phyloP scores from a whole-genome alignment of 2,329 filamentous ascomycete genomes.

The Aspergillus fumigatiaffinis region DNA sequence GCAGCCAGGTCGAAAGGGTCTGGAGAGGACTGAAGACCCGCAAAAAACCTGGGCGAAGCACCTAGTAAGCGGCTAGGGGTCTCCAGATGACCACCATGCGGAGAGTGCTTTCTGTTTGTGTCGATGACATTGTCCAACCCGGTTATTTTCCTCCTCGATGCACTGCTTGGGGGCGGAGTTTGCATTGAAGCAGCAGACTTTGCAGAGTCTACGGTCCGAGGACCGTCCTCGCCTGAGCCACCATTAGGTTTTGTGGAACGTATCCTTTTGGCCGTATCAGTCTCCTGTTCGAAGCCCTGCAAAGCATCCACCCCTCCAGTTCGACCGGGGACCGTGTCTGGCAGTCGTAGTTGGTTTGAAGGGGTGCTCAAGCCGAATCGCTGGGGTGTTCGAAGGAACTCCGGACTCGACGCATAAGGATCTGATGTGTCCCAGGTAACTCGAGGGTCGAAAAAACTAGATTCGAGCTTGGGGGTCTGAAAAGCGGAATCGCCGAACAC shows the following conservation, averaged over 20 bases:
- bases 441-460: constrained; percentile 44
- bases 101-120: constrained; percentile 18
- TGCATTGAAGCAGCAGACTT: constrained; percentile 52
- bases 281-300: constrained; percentile 24
- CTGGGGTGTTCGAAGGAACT: constrained; percentile 42
- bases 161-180: constrained; percentile 59
- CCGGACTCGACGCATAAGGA: constrained; percentile 45
- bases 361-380: constrained; percentile 35
- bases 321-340: constrained; percentile 10
- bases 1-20: constrained; percentile 53
- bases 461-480: constrained; percentile 45
- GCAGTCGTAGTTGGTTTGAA: constrained; percentile 21
- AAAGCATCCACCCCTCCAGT: constrained; percentile 12
- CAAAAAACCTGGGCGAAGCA: constrained; percentile 47
- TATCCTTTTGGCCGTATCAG: constrained; percentile 32
- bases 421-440: constrained; percentile 46
- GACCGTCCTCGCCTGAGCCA: constrained; percentile 26
- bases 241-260: constrained; percentile 26
- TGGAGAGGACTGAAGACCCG: constrained; percentile 54
- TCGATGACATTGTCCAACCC: constrained; percentile 25
- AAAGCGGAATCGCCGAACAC: constrained; percentile 38
- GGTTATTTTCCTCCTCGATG: constrained; percentile 47
- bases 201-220: constrained; percentile 32
- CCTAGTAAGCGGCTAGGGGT: constrained; percentile 44
- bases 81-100: constrained; percentile 35